Base-by-base conservation (phyloP, 495 filamentous ascomycete genomes). In the Podospora comata region DNA sequence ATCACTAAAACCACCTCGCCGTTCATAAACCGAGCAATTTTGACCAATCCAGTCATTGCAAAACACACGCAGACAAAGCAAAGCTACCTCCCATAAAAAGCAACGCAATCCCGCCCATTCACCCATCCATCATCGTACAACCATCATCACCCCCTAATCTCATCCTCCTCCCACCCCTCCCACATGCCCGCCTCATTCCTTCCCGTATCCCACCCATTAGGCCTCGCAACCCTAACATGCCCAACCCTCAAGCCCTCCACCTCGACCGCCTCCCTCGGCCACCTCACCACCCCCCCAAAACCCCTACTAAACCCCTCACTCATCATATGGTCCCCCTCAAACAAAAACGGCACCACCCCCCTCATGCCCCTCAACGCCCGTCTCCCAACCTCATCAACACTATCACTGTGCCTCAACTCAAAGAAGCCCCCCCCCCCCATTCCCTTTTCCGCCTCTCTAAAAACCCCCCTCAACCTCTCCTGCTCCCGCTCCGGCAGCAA, bases 341-440 rank as follows among this genome's bases (percentile, higher is more conserved):
- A 87, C 13, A 88, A 73, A 58, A 83, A 79, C 54, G 85, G 84
- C 68, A 82, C 81, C 5, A 78, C 76, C 48, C 76, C 71, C 70
- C 83, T 85, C 84, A 92, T 85, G 28, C 85, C 86, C 68, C 79
- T 82, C 73, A 92, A 75, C 28, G 90, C 90, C 26, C 86, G 82
- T 60, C 83, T 85, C 28, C 88, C 88, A 56, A 93, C 87, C 61
- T 89, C 87, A 71, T 93, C 90, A 1, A 92, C 90, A 60, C 87
- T 90, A 74, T 92, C 89, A 62, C 81, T 82, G 74, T 93, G 89
- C 23, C 88, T 80, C 67, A 94, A 76, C 44, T 80, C 78, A 70
- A 91, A 89, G 76, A 92, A 90, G 5, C 85, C 85, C 0, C 77
- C 69, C 32, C 85, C 84, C 7, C 39, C 39, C 39, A 39, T 6